Conservation (phyloP, 2,329 filamentous ascomycete species). For the Leptographium wingfieldii region DNA sequence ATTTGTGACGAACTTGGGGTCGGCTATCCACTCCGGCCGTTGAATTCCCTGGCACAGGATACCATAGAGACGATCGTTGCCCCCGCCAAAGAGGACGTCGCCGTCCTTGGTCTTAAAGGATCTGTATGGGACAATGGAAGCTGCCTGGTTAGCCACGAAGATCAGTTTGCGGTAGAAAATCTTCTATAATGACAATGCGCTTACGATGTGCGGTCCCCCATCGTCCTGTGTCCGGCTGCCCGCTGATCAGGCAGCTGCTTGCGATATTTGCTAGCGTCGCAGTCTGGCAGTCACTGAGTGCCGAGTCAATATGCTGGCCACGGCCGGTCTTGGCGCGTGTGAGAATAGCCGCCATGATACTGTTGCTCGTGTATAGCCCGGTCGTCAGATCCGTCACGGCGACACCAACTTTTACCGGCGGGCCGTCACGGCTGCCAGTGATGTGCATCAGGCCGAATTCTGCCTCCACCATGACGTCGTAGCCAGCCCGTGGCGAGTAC, state of each 20-base stretch:
- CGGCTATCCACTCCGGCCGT: slow-evolving; percentile 44
- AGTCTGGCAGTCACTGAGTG: slow-evolving; percentile 87
- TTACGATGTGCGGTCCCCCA: slow-evolving; percentile 95
- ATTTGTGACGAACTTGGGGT: slow-evolving; percentile 49
- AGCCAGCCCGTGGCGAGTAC: slow-evolving; percentile 75
- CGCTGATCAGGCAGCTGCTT: slow-evolving; percentile 79
- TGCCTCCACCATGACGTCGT: slow-evolving; percentile 99
- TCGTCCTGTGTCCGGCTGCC: slow-evolving; percentile 72
- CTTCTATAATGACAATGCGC: slow-evolving; percentile 12
- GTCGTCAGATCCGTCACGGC: slow-evolving; percentile 95
- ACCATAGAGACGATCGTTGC: slow-evolving; percentile 58
- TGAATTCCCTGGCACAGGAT: slow-evolving; percentile 49
- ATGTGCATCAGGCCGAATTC: slow-evolving; percentile 99
- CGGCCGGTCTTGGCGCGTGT: slow-evolving; percentile 58
- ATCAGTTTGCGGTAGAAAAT: too few relatives aligned
- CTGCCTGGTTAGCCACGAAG: slow-evolving; percentile 26
- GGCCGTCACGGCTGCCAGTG: slow-evolving; percentile 74
- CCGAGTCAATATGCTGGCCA: slow-evolving; percentile 87
- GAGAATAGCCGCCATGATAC: slow-evolving; percentile 88
- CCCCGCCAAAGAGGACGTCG: slow-evolving; percentile 57
- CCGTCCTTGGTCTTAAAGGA: slow-evolving; percentile 66
- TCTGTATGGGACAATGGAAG: slow-evolving; percentile 93
- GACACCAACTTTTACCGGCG: slow-evolving; percentile 93
- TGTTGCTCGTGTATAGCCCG: slow-evolving; percentile 87
- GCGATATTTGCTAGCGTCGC: slow-evolving; percentile 93